Percentiles rank a stretch among this genome's conserved stretches.
phyloP scores from a whole-genome alignment of 2,329 filamentous ascomycete species.

The Diplocarpon mali region DNA sequence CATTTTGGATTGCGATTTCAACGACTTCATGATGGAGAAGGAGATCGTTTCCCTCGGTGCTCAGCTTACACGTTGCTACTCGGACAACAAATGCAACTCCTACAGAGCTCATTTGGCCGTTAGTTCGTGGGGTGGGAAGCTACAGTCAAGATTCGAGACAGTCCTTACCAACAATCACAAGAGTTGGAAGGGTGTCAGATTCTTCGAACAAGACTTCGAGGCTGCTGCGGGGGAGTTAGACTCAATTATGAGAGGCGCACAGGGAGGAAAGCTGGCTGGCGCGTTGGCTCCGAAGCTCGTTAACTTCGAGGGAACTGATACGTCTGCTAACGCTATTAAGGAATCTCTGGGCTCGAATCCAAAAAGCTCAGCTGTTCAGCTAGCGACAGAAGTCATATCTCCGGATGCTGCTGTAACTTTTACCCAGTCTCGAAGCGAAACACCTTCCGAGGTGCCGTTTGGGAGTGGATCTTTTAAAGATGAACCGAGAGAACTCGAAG shows the following conservation, averaged over 20 bases:
- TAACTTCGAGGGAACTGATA: background rate
- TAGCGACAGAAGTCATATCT: background rate
- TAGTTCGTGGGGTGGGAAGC: conserved; percentile 63
- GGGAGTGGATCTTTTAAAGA: background rate
- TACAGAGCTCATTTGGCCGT: conserved; percentile 65
- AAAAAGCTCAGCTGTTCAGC: background rate
- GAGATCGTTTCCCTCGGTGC: conserved; percentile 73
- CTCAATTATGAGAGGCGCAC: conserved; percentile 49
- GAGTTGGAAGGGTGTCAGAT: conserved; percentile 68
- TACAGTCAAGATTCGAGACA: conserved; percentile 72
- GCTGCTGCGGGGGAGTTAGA: conserved; percentile 55
- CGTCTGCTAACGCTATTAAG: background rate
- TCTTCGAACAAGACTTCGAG: conserved; percentile 65
- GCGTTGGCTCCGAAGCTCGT: conserved; percentile 13
- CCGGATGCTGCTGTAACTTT: background rate
- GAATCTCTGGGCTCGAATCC: background rate
- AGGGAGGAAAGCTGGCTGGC: conserved; percentile 48
- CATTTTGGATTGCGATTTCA: conserved; percentile 85
- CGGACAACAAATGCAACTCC: conserved; percentile 63
- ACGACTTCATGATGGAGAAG: conserved; percentile 77
- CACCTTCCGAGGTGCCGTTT: too few species aligned
- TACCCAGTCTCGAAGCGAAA: too few species aligned
- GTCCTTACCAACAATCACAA: conserved; percentile 60
- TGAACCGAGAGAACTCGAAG: background rate
- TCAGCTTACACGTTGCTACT: conserved; percentile 82